phyloP scores from a whole-genome alignment of 768 basidiomycete genomes.

The Cantharellus anzutake region DNA sequence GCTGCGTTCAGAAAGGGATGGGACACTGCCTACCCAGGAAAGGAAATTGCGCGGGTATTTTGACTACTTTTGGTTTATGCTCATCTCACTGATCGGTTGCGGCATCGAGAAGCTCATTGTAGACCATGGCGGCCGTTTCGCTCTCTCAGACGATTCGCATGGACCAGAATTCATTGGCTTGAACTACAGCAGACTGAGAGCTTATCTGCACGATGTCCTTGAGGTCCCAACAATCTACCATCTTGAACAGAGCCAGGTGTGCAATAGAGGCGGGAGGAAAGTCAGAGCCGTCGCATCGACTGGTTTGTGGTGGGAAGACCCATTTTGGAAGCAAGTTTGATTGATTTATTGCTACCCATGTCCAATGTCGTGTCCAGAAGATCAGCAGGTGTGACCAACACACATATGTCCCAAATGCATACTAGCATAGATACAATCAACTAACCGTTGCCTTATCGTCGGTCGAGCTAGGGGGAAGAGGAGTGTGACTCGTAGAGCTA shows the following conservation, averaged over 20 bases:
- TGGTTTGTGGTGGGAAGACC: not conserved
- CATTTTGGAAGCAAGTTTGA: not conserved
- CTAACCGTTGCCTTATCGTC: too few relatives aligned
- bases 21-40: conserved; percentile 64
- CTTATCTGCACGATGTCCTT: conserved; percentile 38
- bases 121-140: conserved; percentile 48
- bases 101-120: conserved; percentile 39
- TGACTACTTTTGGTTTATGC: conserved; percentile 1
- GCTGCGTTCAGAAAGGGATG: conserved; percentile 88
- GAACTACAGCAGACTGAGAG: conserved; percentile 49
- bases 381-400: too few relatives aligned
- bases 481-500: too few relatives aligned
- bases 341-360: too few relatives aligned
- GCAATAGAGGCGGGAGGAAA: conserved; percentile 6
- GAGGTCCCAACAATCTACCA: conserved; percentile 31
- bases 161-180: conserved; percentile 74
- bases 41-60: conserved; percentile 51
- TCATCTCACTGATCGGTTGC: not conserved
- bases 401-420: too few relatives aligned
- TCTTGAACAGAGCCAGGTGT: conserved; percentile 10
- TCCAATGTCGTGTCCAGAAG: too few relatives aligned
- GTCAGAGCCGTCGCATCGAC: conserved; percentile 9
- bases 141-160: conserved; percentile 92
- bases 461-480: too few relatives aligned
- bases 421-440: too few relatives aligned